Base-by-base conservation (phyloP, 768 basidiomycete genomes). In the Trametes elegans region DNA sequence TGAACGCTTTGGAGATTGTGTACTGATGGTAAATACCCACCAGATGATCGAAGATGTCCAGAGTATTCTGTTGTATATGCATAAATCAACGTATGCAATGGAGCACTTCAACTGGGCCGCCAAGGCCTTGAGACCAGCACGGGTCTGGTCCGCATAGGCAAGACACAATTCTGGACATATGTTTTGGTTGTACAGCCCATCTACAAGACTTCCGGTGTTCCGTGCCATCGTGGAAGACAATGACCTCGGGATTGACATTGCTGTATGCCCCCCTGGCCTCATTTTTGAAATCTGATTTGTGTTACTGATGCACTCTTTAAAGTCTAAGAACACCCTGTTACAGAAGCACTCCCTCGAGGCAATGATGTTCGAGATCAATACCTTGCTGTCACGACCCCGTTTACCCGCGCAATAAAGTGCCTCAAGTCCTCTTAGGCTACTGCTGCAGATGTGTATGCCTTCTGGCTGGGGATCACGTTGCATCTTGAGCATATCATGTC, bases 371-470 rank as follows among this genome's bases (percentile, higher is more conserved):
- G 48, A 40, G 27, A 21, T 29, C 36, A 29, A 4, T 49, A 39
- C 38, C 27, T 49, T 1, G 24, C 48, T 13, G 18, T 49, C 6
- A 40, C 38, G 14, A 29, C 26, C 1, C 48, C 38, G 3, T 39
- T 49, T 31, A 38, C 48, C 4, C 48, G 48, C 21, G 48, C 48
- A 1, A 49, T 49, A 36, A 49, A 40, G 27, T 39, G 48, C 16
- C 48, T n/a, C n/a, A n/a, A n/a, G n/a, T n/a, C n/a, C n/a, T n/a
- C n/a, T n/a, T n/a, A n/a, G n/a, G n/a, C n/a, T n/a, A n/a, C n/a
- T n/a, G n/a, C n/a, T n/a, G n/a, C n/a, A n/a, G n/a, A n/a, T n/a
- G n/a, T n/a, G n/a, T n/a, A n/a, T n/a, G n/a, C n/a, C n/a, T n/a
- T n/a, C n/a, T n/a, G n/a, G n/a, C n/a, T n/a, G n/a, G n/a, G n/a